phyloP scores from a whole-genome alignment of 352 stramenopile species.

The Aphanomyces astaci region DNA sequence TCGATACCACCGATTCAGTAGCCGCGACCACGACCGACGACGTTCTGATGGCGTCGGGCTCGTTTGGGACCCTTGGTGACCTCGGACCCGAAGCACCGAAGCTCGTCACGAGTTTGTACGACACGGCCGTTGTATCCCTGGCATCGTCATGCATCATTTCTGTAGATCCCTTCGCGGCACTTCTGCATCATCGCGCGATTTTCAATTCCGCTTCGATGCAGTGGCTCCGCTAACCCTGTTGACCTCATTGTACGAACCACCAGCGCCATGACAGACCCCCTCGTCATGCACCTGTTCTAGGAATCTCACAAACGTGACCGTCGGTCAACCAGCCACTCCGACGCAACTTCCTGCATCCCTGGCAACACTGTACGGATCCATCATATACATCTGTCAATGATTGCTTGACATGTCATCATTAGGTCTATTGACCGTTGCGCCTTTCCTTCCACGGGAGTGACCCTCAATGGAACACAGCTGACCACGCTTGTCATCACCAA shows the following conservation, averaged over 20 bases:
- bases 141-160: no score
- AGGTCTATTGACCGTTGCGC: not conserved
- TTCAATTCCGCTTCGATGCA: not conserved
- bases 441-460: not conserved
- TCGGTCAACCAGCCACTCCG: not conserved
- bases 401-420: no score
- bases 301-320: not conserved
- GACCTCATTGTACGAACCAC: not conserved
- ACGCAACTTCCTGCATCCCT: not conserved
- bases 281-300: not conserved
- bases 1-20: not conserved
- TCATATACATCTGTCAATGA: not conserved
- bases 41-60: not conserved
- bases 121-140: no score
- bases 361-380: not conserved
- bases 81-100: not conserved
- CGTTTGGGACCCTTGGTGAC: not conserved
- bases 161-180: not conserved
- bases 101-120: not conserved
- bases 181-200: not conserved
- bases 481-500: not conserved
- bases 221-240: not conserved
- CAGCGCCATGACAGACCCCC: no score
- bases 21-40: not conserved
- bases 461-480: not conserved